Percentiles rank a stretch among this genome's conserved stretches.
phyloP scores from a whole-genome alignment of 2,329 filamentous ascomycete genomes.

The Phialophora verrucosa region DNA sequence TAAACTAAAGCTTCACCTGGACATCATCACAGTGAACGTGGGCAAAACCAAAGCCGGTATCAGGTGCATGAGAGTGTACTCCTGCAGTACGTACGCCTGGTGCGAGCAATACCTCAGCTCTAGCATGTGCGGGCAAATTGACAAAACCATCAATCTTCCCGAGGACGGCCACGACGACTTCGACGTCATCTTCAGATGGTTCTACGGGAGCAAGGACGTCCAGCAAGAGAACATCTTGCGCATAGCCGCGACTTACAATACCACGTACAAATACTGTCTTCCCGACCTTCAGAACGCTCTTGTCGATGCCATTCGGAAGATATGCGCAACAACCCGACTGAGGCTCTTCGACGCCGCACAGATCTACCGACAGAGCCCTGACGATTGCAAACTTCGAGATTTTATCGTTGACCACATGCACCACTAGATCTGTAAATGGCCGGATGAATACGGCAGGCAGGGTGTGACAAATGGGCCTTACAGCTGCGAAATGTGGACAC shows the following conservation, averaged over 20 bases:
- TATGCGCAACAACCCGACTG: neutral
- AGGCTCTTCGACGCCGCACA: neutral
- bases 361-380: too few relatives aligned
- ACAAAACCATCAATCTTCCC: constrained; percentile 22
- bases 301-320: constrained; percentile 2
- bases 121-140: constrained; percentile 21
- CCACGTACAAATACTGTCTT: constrained; percentile 14
- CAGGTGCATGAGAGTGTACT: constrained; percentile 20
- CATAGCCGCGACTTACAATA: constrained; percentile 3
- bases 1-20: neutral
- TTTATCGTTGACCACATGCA: too few relatives aligned
- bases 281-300: constrained; percentile 20
- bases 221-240: neutral
- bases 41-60: constrained; percentile 15
- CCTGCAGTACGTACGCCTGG: constrained; percentile 13
- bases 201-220: constrained; percentile 14
- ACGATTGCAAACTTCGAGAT: too few relatives aligned
- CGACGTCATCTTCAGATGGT: constrained; percentile 23
- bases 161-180: constrained; percentile 23
- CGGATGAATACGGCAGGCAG: too few relatives aligned
- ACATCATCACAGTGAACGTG: constrained; percentile 26
- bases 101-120: constrained; percentile 24
- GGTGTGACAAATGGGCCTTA: neutral
- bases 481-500: neutral
- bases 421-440: too few relatives aligned